These are phyloP conservation scores for Neonectria hederae DNA, from an alignment of 2,329 filamentous ascomycete species.

Conservation along the genomic window DNA sequence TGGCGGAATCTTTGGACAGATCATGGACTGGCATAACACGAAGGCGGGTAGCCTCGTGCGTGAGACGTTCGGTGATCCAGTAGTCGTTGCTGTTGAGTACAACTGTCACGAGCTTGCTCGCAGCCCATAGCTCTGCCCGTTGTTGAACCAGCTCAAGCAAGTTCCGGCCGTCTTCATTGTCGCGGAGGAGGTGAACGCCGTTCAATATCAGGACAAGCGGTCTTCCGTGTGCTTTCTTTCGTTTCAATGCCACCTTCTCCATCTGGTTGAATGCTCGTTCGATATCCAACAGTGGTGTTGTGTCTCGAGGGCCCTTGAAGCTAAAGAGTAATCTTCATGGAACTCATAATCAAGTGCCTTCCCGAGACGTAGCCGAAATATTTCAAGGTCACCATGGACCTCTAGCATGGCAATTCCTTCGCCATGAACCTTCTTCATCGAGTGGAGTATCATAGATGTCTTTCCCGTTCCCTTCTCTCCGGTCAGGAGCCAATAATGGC, in stretches of 20 bases:
- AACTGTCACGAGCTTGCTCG: conserved; percentile 71
- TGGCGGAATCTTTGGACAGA: conserved; percentile 57
- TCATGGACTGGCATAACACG: conserved; percentile 64
- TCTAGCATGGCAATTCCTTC: conserved; percentile 76
- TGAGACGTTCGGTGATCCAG: conserved; percentile 66
- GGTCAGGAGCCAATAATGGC: conserved; percentile 74
- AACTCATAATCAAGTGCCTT: conserved; percentile 77
- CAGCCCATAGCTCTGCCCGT: conserved; percentile 77
- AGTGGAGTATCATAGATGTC: conserved; percentile 75
- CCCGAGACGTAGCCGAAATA: conserved; percentile 76
- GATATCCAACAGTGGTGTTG: conserved; percentile 74
- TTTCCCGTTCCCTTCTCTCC: conserved; percentile 79
- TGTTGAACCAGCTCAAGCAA: conserved; percentile 76
- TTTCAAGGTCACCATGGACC: conserved; percentile 75
- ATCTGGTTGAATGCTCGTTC: conserved; percentile 79
- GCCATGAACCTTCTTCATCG: conserved; percentile 73
- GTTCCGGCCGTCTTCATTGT: conserved; percentile 73
- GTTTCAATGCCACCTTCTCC: conserved; percentile 72
- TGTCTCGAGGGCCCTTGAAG: conserved; percentile 75
- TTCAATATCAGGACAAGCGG: conserved; percentile 75
- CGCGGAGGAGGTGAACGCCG: conserved; percentile 71
- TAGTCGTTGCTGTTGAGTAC: conserved; percentile 68
- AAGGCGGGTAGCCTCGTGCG: conserved; percentile 64
- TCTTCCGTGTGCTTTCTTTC: conserved; percentile 55
- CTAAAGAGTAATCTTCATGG: conserved; percentile 75